Conservation (phyloP, 2,329 filamentous ascomycete genomes). For the Blumeriella jaapii region DNA sequence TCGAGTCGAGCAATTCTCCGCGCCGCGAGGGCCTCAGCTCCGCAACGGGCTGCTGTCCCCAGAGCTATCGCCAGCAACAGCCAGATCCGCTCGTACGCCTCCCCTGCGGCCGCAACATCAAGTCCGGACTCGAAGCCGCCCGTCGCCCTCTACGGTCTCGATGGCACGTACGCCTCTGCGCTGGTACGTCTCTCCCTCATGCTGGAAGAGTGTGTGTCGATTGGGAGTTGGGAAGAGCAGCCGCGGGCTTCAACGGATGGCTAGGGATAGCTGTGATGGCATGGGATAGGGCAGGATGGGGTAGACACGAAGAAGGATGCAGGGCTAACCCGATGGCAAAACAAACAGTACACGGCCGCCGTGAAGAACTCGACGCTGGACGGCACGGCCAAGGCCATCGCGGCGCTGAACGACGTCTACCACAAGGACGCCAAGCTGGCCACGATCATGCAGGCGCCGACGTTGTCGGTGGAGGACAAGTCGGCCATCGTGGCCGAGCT, state of each 20-base stretch:
- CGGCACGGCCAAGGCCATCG: slow-evolving; percentile 68
- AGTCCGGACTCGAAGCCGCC: slow-evolving; percentile 68
- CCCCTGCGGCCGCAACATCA: slow-evolving; percentile 35
- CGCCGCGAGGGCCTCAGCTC: slow-evolving; percentile 22
- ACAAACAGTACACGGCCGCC: slow-evolving; percentile 82
- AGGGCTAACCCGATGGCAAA: slow-evolving; percentile 11
- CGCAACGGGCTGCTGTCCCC: slow-evolving; percentile 21
- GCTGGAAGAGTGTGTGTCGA: background rate
- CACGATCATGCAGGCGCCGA: slow-evolving; percentile 67
- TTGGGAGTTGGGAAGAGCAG: slow-evolving; percentile 5
- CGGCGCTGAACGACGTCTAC: slow-evolving; percentile 58
- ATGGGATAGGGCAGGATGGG: background rate
- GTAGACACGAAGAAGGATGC: no score
- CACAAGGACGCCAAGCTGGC: slow-evolving; percentile 74
- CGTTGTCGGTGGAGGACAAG: slow-evolving; percentile 72
- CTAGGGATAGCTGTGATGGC: no score
- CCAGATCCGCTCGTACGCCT: slow-evolving; percentile 64
- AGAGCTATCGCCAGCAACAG: slow-evolving; percentile 43
- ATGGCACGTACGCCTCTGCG: slow-evolving; percentile 96
- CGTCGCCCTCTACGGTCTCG: slow-evolving; percentile 84
- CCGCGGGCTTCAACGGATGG: no score
- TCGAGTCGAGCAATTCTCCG: slow-evolving; percentile 26
- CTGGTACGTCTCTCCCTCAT: slow-evolving; percentile 55
- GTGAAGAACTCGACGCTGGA: slow-evolving; percentile 82
- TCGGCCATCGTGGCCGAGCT: slow-evolving; percentile 76